phyloP scores from a whole-genome alignment of 495 filamentous ascomycete species.

The Melanomma pulvis-pyrius region DNA sequence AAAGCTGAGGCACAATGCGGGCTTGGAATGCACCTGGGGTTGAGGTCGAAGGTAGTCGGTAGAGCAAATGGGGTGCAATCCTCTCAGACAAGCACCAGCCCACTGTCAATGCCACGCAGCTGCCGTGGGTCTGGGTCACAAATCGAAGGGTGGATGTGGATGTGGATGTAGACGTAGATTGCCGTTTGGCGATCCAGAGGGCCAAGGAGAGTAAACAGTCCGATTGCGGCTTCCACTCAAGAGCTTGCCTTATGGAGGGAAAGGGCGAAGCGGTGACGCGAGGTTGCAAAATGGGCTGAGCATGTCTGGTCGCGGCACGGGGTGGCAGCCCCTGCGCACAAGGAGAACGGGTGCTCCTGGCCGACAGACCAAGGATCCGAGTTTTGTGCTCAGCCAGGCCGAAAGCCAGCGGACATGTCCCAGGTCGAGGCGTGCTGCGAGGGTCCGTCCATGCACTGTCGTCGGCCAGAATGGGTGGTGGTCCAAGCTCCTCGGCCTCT shows the following conservation, averaged over 20 bases:
- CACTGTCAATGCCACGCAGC: not conserved
- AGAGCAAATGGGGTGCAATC: not conserved
- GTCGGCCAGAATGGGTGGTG: not conserved
- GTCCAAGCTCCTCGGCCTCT: conserved; percentile 8
- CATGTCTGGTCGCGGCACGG: not conserved
- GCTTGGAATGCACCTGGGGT: not conserved
- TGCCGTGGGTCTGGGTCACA: not conserved
- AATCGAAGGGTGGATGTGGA: not conserved
- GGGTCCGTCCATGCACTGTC: not conserved
- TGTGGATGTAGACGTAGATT: not conserved
- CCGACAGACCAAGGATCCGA: not conserved
- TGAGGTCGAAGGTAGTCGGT: not conserved
- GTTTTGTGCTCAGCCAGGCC: not conserved
- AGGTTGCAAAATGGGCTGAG: not conserved
- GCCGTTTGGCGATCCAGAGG: no score
- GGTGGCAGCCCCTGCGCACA: not conserved
- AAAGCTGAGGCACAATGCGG: not conserved
- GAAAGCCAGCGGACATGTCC: not conserved
- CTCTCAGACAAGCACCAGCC: conserved; percentile 1
- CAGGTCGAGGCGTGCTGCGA: not conserved
- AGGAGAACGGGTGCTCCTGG: not conserved
- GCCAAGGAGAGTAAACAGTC: not conserved
- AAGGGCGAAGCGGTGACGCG: not conserved
- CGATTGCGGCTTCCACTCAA: not conserved
- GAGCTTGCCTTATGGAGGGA: not conserved